Evolutionary conservation across 306 rosid genomes (phyloP), one percentile per base, ranked within the genome.

Genomic region (Gynostemma pentaphyllum): DNA sequence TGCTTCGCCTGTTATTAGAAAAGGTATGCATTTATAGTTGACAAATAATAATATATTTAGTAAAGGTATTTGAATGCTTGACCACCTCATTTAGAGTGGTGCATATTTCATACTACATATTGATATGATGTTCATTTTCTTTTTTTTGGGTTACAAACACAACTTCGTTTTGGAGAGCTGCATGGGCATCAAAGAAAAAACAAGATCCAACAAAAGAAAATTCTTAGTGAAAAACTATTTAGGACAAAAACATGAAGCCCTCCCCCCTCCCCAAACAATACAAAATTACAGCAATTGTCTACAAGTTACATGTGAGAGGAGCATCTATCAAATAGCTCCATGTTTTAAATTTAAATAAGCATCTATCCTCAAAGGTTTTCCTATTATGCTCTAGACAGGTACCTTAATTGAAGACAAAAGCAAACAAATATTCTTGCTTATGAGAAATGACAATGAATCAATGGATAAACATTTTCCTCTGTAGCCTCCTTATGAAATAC

Each of bases 1-100:
- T 4, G 88, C 98, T 42, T 92, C 95, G 5, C 95, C 96, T n/a
- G 83, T 92, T 48, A 80, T 81, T 54, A 81, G 81, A 65, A 86
- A 77, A 82, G 98, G 98, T 84, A 81, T 23, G 39, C 0, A 12
- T 12, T 29, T 37, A 34, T 53, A 44, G 42, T 37, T 55, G 28
- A 67, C 69, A 41, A 11, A 9, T n/a, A n/a, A n/a, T n/a, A n/a
- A n/a, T 9, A 47, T 48, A 14, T 50, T n/a, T 41, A 18, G 14
- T 30, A 30, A 45, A 51, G 39, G 28, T 39, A 39, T 60, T 9
- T 2, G 3, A 15, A 19, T 1, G 32, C 3, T 7, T 39, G 24
- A 36, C 65, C 26, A 39, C 48, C 11, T 23, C 21, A 37, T 22
- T 37, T 41, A 5, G 23, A 39, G 47, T 39, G 23, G 2, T 22